Base-by-base conservation (phyloP, 2,329 filamentous ascomycete genomes). In the Didymella pinodella region DNA sequence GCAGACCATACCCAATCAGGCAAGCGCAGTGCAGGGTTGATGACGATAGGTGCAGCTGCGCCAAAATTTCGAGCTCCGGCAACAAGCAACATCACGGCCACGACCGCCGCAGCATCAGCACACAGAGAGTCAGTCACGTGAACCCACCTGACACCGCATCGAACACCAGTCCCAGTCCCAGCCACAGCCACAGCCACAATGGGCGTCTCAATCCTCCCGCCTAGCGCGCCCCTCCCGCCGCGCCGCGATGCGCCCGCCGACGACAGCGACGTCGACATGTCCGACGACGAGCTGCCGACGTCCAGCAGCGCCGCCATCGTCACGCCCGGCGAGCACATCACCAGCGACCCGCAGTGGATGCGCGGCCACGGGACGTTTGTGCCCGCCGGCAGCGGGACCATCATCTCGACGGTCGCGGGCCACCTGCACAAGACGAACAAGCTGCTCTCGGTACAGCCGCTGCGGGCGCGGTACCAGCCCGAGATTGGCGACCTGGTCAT, bases 401-500 rank as follows among this genome's bases (percentile, higher is more conserved):
- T 99, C 74, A 87, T 90, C 57, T 93, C 92, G 47, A 96, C 95
- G 6, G 90, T 99, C 31, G 93, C 93, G 7, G 95, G 95, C 71
- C 94, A 90, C 7, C 84, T 98, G 34, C 89, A 90, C 73, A 94
- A 93, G 76, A 98, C 94, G 60, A 99, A 99, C 85, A 98, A 97
- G 78, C 88, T 99, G 47, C 88, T 99, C 65, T 96, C 92, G 2
- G 91, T 99, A 57, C 88, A 90, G 2, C 93, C 95, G 7, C 84
- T 99, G 3, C 92, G 93, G 62, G 93, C 95, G 18, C 90, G 95
- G 62, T 99, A 99, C 81, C 92, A 88, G 2, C 95, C 95, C 31
- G 94, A 97, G 78, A 97, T 99, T 61, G 95, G 95, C 68, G 95
- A 99, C 79, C 84, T 99, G 4, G 92, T 99, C 2, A 89, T 99